phyloP scores from a whole-genome alignment of 2,329 filamentous ascomycete species.

The Talaromyces verruculosus region DNA sequence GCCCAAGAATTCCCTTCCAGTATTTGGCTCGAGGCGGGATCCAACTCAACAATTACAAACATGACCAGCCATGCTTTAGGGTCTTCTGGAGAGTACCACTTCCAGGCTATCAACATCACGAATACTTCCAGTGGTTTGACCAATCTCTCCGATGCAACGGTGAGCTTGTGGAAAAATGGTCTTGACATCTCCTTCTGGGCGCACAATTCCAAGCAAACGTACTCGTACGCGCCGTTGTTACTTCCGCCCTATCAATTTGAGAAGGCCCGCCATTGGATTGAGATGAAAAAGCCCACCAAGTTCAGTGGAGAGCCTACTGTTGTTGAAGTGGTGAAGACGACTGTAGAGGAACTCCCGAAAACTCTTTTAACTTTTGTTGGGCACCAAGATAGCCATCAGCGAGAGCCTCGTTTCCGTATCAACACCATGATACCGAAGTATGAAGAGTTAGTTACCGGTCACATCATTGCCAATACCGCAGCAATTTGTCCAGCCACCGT shows the following conservation, averaged over 20 bases:
- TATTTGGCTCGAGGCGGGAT: neutral
- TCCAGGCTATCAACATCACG: neutral
- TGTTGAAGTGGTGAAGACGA: neutral
- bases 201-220: neutral
- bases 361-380: constrained; percentile 31
- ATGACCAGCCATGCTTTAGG: neutral
- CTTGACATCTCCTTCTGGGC: neutral
- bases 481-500: neutral
- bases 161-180: neutral
- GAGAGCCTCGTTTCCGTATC: neutral
- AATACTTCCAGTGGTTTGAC: neutral
- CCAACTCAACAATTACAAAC: neutral
- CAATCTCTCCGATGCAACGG: constrained; percentile 12
- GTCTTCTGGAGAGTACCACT: neutral
- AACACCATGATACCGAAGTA: constrained; percentile 22
- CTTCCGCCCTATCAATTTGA: neutral
- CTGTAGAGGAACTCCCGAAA: constrained; percentile 16
- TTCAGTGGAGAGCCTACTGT: neutral
- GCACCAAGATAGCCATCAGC: constrained; percentile 15
- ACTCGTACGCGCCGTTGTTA: neutral
- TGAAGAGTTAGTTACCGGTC: neutral
- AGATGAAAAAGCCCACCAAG: constrained; percentile 15
- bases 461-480: neutral
- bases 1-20: neutral
- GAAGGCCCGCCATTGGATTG: neutral